Conservation (phyloP, 2,329 filamentous ascomycete genomes). For the Penicillium olsonii region DNA sequence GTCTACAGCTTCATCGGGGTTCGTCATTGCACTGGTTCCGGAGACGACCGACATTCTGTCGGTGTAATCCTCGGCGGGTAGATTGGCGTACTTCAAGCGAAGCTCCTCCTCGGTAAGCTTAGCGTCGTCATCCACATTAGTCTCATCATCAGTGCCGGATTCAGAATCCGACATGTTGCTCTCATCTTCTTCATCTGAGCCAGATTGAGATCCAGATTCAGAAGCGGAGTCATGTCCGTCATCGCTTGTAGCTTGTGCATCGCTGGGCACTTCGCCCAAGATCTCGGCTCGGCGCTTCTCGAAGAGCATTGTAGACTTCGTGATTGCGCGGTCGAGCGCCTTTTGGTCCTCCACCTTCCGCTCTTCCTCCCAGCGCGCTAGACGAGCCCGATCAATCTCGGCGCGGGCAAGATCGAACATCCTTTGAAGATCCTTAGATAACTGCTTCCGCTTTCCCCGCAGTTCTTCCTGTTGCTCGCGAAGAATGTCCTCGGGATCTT, state of each 20-base stretch:
- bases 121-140: conserved; percentile 45
- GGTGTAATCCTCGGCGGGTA: conserved; percentile 30
- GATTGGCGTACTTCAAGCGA: conserved; percentile 48
- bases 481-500: conserved; percentile 70
- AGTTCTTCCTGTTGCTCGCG: conserved; percentile 71
- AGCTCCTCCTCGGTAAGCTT: conserved; percentile 50
- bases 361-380: conserved; percentile 62
- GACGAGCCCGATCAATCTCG: conserved; percentile 59
- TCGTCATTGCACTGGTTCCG: conserved; percentile 20
- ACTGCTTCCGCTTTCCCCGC: conserved; percentile 68
- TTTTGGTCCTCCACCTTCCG: conserved; percentile 53
- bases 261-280: conserved; percentile 60
- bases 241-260: conserved; percentile 70
- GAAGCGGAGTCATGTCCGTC: conserved; percentile 36
- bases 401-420: conserved; percentile 61
- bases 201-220: conserved; percentile 47
- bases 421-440: conserved; percentile 65
- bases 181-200: conserved; percentile 61
- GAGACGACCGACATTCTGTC: conserved; percentile 30
- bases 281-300: conserved; percentile 48
- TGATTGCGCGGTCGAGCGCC: conserved; percentile 54
- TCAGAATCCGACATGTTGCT: conserved; percentile 51
- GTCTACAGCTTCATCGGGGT: conserved; percentile 21
- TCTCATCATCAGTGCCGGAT: conserved; percentile 45
- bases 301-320: conserved; percentile 53